These are phyloP conservation scores for Umbelopsis sp. DNA, from an alignment of 192 early-diverging fungal species.

Conservation along the genomic window DNA sequence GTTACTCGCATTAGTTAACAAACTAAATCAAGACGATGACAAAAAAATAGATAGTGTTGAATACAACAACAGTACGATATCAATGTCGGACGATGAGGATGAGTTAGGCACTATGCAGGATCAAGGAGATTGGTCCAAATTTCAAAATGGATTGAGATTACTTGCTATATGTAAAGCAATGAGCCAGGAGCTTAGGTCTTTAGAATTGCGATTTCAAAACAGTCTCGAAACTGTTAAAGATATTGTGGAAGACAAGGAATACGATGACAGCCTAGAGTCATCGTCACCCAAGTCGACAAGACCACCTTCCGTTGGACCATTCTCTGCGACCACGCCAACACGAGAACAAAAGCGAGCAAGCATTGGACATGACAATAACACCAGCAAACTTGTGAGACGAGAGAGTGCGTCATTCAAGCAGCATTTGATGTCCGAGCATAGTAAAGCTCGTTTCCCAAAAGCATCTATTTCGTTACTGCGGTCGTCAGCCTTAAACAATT, in stretches of 20 bases:
- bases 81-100: not conserved
- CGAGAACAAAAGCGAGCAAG: conserved; percentile 10
- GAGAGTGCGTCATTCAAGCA: not conserved
- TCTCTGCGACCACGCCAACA: not conserved
- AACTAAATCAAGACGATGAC: conserved; percentile 37
- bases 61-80: not conserved
- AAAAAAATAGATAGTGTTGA: not conserved
- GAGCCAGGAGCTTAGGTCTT: conserved; percentile 40
- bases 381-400: conserved; percentile 1
- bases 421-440: not conserved
- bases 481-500: conserved; percentile 27
- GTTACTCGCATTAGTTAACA: conserved; percentile 43
- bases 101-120: conserved; percentile 13
- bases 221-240: conserved; percentile 8
- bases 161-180: conserved; percentile 57
- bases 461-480: conserved; percentile 29
- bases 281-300: conserved; percentile 3
- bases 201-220: conserved; percentile 33
- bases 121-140: conserved; percentile 60
- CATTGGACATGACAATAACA: not conserved
- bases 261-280: not conserved
- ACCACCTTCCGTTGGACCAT: conserved; percentile 15
- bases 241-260: conserved; percentile 5
- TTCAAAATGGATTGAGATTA: conserved; percentile 68
- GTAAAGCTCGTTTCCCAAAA: conserved; percentile 9